Percentiles rank a stretch among this genome's conserved stretches.
phyloP scores from a whole-genome alignment of 108 stramenopile genomes.

The Poteriospumella lacustris region DNA sequence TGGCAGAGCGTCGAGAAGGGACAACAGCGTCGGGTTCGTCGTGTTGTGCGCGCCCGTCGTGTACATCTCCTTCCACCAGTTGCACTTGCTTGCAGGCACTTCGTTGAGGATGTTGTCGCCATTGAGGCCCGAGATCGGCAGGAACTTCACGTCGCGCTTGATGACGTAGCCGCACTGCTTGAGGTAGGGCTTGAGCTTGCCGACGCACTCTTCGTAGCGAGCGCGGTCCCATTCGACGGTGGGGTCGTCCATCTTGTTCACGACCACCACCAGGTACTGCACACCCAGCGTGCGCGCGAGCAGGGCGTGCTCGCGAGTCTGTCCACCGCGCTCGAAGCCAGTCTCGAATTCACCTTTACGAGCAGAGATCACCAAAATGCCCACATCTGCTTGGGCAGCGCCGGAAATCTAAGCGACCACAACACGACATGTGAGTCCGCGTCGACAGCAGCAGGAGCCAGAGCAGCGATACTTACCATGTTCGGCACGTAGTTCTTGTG shows the following conservation, averaged over 20 bases:
- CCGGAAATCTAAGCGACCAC: too few relatives aligned
- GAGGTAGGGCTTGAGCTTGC: constrained; percentile 90
- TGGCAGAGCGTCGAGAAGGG: constrained; percentile 47
- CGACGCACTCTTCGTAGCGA: constrained; percentile 89
- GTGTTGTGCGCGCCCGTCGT: constrained; percentile 80
- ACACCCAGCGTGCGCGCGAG: constrained; percentile 98
- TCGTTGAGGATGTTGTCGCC: constrained; percentile 92
- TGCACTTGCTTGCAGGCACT: constrained; percentile 69
- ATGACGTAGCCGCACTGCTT: constrained; percentile 89
- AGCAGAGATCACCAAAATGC: constrained; percentile 95
- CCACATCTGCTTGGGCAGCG: constrained; percentile 93
- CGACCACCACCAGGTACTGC: constrained; percentile 83
- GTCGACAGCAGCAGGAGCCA: too few relatives aligned
- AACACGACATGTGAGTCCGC: too few relatives aligned
- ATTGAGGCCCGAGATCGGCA: constrained; percentile 90
- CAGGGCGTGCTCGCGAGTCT: constrained; percentile 98
- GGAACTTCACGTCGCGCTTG: constrained; percentile 93
- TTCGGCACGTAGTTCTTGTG: constrained; percentile 99
- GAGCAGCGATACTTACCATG: too few relatives aligned
- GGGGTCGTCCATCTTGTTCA: constrained; percentile 99
- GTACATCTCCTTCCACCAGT: constrained; percentile 81
- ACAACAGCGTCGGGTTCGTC: constrained; percentile 67
- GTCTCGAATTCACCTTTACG: constrained; percentile 96
- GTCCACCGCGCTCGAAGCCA: constrained; percentile 96
- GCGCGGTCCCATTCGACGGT: constrained; percentile 71